A percentile compares a stretch with the other conserved stretches of the same genome.
phyloP scores from a whole-genome alignment of 2,329 filamentous ascomycete genomes.

The Eurotiales sp. region DNA sequence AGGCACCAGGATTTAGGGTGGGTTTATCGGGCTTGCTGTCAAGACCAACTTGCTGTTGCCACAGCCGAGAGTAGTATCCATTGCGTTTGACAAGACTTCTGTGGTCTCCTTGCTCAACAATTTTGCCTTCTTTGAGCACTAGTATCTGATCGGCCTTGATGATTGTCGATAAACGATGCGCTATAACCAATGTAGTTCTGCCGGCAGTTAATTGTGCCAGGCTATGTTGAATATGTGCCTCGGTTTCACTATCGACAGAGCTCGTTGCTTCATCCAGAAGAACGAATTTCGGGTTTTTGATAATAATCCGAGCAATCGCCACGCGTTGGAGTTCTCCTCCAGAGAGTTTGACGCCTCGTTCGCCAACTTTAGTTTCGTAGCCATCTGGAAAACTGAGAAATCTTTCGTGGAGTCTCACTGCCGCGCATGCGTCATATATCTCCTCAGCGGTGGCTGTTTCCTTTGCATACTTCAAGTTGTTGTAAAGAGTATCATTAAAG shows the following conservation, averaged over 20 bases:
- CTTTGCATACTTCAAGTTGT: slow-evolving; percentile 84
- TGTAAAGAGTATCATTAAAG: slow-evolving; percentile 82
- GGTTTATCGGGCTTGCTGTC: slow-evolving; percentile 42
- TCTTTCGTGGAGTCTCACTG: slow-evolving; percentile 93
- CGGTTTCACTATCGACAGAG: slow-evolving; percentile 87
- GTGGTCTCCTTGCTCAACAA: slow-evolving; percentile 89
- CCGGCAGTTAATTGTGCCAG: slow-evolving; percentile 80
- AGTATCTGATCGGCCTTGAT: slow-evolving; percentile 93
- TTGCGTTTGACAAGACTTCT: slow-evolving; percentile 67
- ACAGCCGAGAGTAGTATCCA: slow-evolving; percentile 77
- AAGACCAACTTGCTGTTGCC: slow-evolving; percentile 59
- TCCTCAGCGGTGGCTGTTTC: slow-evolving; percentile 76
- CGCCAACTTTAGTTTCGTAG: slow-evolving; percentile 92
- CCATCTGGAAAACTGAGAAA: slow-evolving; percentile 75
- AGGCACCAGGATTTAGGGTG: slow-evolving; percentile 36
- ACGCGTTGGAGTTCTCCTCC: slow-evolving; percentile 97
- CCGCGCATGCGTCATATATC: slow-evolving; percentile 62
- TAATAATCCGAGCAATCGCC: slow-evolving; percentile 84
- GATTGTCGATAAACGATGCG: slow-evolving; percentile 91
- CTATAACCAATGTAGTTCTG: slow-evolving; percentile 91
- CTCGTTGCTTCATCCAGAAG: slow-evolving; percentile 94
- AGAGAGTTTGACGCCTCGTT: slow-evolving; percentile 85
- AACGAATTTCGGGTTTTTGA: slow-evolving; percentile 86
- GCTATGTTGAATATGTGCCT: slow-evolving; percentile 89
- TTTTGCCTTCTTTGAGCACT: slow-evolving; percentile 77